Evolutionary conservation across 805 yeast genomes (phyloP), one percentile per base, ranked within the genome.

Genomic region (Saccharomyces mikatae): DNA sequence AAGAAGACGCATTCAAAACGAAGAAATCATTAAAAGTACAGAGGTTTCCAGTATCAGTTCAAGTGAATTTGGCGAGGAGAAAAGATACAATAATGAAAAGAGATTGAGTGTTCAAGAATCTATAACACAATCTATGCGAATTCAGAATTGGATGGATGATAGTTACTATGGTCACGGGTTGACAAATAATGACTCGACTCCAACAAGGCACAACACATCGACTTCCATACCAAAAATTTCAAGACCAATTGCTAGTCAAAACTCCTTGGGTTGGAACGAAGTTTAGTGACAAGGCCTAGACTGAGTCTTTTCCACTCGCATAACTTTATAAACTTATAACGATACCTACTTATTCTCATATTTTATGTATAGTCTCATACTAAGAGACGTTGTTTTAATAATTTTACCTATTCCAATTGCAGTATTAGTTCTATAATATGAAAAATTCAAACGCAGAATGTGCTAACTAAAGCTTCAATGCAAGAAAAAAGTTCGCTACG

Each of bases 191-290:
- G 28, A 61, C 49, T 58, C 61, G 8, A 56, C 58, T 21, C 56
- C 56, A 29, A 55, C 60, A 10, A 36, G 44, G 22, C 22, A 36
- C 44, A 36, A 36, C 9, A 36, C 44, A 36, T 36, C 44, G 17
- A 36, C 24, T 11, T 36, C 44, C 10, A 55, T 74, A 47, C 80
- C 76, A 49, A 74, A 69, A 46, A 86, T 86, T 44, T 83, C 88
- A 6, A 80, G 78, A 53, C 92, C 92, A 10, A 84, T 84, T 41
- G 83, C 84, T 54, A 78, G 86, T 3, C 81, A 81, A 57, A 86
- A 83, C 66, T 84, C 92, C 2, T 73, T 86, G 56, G 91, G 91
- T 32, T 86, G 91, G 91, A 70, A 61, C 52, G 69, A 62, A 50
- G 52, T 65, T 50, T 74, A 62, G 65, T 17, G 4, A 21, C 41